These are phyloP conservation scores for Lactarius tabidus DNA, from an alignment of 768 basidiomycete genomes.

Conservation along the genomic window DNA sequence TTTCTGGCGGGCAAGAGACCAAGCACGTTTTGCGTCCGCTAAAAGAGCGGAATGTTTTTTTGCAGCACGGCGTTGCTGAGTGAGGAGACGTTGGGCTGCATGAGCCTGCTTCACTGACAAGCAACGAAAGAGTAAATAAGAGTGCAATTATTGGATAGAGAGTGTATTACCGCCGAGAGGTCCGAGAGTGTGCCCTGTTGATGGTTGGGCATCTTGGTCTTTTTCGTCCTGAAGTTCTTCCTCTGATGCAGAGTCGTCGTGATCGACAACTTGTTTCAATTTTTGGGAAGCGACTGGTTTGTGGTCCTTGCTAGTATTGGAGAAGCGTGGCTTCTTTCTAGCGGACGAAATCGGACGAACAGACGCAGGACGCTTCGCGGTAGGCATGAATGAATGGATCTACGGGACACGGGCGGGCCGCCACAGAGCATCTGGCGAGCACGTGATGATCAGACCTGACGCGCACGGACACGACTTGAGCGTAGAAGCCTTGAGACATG, in stretches of 20 bases:
- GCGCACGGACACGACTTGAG: neutral
- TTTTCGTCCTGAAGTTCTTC: conserved; percentile 21
- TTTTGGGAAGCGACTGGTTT: neutral
- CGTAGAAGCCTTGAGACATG: neutral
- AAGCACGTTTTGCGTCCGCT: conserved; percentile 66
- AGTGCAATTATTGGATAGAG: too few relatives aligned
- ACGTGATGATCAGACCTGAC: neutral
- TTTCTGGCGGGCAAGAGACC: conserved; percentile 73
- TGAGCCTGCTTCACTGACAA: conserved; percentile 62
- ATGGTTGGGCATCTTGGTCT: conserved; percentile 30
- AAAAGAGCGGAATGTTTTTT: conserved; percentile 76
- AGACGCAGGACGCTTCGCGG: conserved; percentile 12
- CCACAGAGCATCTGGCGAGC: neutral
- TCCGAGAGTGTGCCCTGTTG: neutral
- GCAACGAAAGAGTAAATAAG: neutral
- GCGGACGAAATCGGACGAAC: neutral
- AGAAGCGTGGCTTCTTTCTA: conserved; percentile 7
- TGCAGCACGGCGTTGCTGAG: conserved; percentile 65
- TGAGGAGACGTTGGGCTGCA: conserved; percentile 61
- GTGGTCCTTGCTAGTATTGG: neutral
- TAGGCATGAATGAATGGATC: conserved; percentile 20
- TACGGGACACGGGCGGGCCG: too few relatives aligned
- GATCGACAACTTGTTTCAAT: neutral
- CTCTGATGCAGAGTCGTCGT: conserved; percentile 4
- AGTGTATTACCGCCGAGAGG: neutral